Percentiles rank a stretch among this genome's conserved stretches.
phyloP scores from a whole-genome alignment of 306 rosid species.

The Fagus sylvatica region DNA sequence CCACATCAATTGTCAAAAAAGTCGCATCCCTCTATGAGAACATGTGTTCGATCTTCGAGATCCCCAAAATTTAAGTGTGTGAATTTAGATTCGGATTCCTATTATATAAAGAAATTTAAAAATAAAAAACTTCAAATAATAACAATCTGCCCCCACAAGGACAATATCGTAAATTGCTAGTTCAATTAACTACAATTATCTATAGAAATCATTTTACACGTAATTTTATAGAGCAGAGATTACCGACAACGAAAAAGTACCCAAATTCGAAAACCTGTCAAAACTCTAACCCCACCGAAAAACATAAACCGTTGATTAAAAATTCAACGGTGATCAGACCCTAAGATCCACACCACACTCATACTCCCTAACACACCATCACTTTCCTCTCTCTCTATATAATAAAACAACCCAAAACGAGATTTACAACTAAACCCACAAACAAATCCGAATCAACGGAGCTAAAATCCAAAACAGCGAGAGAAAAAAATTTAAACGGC shows the following conservation, averaged over 20 bases:
- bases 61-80: too few species aligned
- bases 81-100: too few species aligned
- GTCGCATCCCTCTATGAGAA: too few species aligned
- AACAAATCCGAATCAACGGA: background rate
- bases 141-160: background rate
- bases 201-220: too few species aligned
- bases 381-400: background rate
- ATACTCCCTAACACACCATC: background rate
- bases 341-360: background rate
- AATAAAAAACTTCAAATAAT: too few species aligned
- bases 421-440: background rate
- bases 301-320: background rate
- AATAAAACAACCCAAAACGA: background rate
- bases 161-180: background rate
- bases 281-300: too few species aligned
- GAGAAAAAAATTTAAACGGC: slow-evolving; percentile 49
- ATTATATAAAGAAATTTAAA: too few species aligned
- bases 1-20: background rate
- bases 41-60: too few species aligned
- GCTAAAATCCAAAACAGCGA: background rate
- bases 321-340: slow-evolving; percentile 8
- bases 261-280: too few species aligned
- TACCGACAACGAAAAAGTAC: too few species aligned
- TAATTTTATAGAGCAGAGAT: too few species aligned
- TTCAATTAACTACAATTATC: background rate